Base-by-base conservation (phyloP, 192 early-diverging fungal genomes). In the Chytriomyces sp. region DNA sequence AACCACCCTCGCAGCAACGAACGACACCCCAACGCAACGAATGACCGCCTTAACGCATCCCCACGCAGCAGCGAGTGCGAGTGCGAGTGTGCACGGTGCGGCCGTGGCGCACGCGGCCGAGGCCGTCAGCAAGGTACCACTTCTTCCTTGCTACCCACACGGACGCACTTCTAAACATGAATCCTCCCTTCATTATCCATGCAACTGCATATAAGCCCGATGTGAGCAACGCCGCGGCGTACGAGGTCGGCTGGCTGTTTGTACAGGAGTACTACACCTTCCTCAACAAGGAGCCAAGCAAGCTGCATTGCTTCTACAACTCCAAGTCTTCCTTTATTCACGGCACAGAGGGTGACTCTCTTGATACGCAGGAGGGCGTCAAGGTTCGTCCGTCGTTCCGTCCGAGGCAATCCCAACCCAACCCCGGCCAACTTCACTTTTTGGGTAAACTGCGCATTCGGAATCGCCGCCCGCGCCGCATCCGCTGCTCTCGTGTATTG, bases 201-300 rank as follows among this genome's bases (percentile, higher is more conserved):
- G n/a, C n/a, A n/a, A n/a, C n/a, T n/a, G n/a, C n/a, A n/a, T n/a
- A n/a, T n/a, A n/a, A n/a, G n/a, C 44, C 44, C 22, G 44, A n/a
- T 14, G 22, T 49, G 17, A 49, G 44, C 44, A 49, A 49, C 22
- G 78, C 81, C 37, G 76, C 79, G 67, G 57, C 83, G 4, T 82
- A 75, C 54, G 90, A 95, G 73, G 88, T 98, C 54, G 94, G 94
- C 33, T 92, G 91, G 92, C 87, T 95, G 72, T 98, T 98, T 84
- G 95, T 93, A 57, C 91, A 92, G 75, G 89, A 96, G 76, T 98
- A 95, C 79, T 98, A 98, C 81, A 94, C 91, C 36, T 90, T 93
- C 75, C 80, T 98, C 76, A 93, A 93, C 85, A 89, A 89, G 71
- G 88, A 92, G 17, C 94, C 94, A 33, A 61, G 83, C 37, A 81